Conservation (phyloP, 148 eudicot species). For the Polygonum maritimum region DNA sequence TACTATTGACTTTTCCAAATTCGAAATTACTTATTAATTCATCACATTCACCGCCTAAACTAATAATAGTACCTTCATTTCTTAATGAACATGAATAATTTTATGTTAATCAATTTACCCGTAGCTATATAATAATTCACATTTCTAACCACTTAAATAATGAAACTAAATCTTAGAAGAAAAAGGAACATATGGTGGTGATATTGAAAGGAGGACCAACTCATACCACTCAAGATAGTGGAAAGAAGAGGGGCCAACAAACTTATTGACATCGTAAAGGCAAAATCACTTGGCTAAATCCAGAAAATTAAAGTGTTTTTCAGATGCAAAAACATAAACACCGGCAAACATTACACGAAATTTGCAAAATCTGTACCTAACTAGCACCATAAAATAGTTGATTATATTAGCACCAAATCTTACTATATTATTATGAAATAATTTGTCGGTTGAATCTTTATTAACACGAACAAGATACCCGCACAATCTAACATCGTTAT, state of each 20-base stretch:
- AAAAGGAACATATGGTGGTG: background rate
- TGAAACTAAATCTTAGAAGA: background rate
- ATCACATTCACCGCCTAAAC: background rate
- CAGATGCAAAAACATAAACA: background rate
- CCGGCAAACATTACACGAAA: background rate
- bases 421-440: background rate
- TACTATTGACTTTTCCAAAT: background rate
- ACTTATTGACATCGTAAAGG: background rate
- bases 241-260: background rate
- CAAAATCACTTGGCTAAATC: background rate
- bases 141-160: background rate
- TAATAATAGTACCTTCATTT: background rate
- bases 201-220: background rate
- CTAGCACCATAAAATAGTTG: background rate
- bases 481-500: background rate
- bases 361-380: background rate
- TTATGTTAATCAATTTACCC: background rate
- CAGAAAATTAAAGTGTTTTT: background rate
- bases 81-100: background rate
- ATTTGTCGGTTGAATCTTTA: background rate
- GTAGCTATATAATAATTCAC: conserved; percentile 1
- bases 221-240: background rate
- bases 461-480: background rate
- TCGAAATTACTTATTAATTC: background rate
- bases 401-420: background rate